phyloP scores from a whole-genome alignment of 352 stramenopile species.

The Phytophthora cactorum region DNA sequence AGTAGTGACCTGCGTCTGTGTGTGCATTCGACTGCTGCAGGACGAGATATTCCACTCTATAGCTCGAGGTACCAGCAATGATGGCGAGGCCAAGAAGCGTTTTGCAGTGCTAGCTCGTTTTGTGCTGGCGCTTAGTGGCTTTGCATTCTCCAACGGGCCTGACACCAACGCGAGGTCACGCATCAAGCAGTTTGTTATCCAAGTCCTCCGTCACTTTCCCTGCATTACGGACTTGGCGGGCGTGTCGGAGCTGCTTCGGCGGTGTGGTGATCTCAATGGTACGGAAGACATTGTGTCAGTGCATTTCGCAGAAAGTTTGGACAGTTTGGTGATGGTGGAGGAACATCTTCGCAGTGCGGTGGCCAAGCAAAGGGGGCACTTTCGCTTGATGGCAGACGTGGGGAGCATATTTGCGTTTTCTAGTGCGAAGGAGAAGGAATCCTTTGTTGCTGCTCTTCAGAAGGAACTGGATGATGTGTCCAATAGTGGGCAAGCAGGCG shows the following conservation, averaged over 20 bases:
- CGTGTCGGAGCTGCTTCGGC: conserved; percentile 26
- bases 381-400: conserved; percentile 56
- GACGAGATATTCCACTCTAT: conserved; percentile 58
- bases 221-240: conserved; percentile 29
- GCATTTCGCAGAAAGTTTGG: conserved; percentile 27
- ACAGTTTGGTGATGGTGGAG: conserved; percentile 26
- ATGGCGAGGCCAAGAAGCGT: conserved; percentile 14
- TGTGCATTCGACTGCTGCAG: conserved; percentile 49
- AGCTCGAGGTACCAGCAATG: not conserved
- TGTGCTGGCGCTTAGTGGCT: conserved; percentile 36
- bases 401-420: conserved; percentile 53
- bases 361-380: conserved; percentile 56
- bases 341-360: conserved; percentile 24
- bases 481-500: conserved; percentile 6
- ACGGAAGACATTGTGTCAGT: conserved; percentile 7
- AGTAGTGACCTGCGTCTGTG: conserved; percentile 48
- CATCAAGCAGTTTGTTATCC: conserved; percentile 42
- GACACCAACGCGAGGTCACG: conserved; percentile 25
- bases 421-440: conserved; percentile 39
- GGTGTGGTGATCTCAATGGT: conserved; percentile 12
- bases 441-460: conserved; percentile 40
- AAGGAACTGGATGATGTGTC: conserved; percentile 25
- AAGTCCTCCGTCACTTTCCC: conserved; percentile 39
- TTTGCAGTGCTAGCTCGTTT: conserved; percentile 47
- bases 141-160: conserved; percentile 35